Evolutionary conservation across 257 asterid species (phyloP).

Genomic region (Fraxinus cuspidata): DNA sequence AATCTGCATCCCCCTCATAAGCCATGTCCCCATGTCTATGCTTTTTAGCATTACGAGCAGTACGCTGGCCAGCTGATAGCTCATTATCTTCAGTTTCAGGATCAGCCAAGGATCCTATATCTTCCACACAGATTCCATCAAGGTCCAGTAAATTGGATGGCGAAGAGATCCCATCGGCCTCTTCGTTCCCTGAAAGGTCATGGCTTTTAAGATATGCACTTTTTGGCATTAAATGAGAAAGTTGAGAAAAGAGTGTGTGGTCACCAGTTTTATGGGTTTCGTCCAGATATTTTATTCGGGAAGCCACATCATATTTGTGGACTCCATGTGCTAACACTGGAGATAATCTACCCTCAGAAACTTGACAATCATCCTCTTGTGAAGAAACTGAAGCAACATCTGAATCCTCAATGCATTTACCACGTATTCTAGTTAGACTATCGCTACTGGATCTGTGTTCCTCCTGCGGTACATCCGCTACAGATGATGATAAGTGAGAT

Average conservation of each 20-base stretch:
- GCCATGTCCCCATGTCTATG: constrained; percentile 96
- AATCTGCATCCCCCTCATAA: constrained; percentile 95
- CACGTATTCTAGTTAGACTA: constrained; percentile 30
- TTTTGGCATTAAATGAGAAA: constrained; percentile 37
- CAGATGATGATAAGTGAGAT: constrained; percentile 26
- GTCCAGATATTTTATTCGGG: constrained; percentile 37
- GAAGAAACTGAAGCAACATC: constrained; percentile 43
- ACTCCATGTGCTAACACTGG: constrained; percentile 36
- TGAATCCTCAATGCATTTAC: constrained; percentile 38
- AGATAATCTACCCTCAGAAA: constrained; percentile 41
- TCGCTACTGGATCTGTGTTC: constrained; percentile 34
- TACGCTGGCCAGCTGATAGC: constrained; percentile 61
- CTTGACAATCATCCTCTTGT: constrained; percentile 43
- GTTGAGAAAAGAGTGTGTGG: constrained; percentile 15
- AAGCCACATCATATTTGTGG: constrained; percentile 37
- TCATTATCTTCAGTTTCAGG: constrained; percentile 50
- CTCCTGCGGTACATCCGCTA: constrained; percentile 26
- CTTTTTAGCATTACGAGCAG: constrained; percentile 63
- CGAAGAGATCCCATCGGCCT: constrained; percentile 42
- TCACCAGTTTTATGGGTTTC: constrained; percentile 26
- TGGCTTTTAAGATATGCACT: constrained; percentile 40
- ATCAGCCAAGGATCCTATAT: constrained; percentile 42
- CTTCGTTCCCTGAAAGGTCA: constrained; percentile 58
- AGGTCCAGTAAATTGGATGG: constrained; percentile 49
- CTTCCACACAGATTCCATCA: constrained; percentile 51